A percentile compares a stretch with the other conserved stretches of the same genome.
These are phyloP conservation scores for Plantago major DNA, from an alignment of 257 asterid genomes.

Conservation along the genomic window DNA sequence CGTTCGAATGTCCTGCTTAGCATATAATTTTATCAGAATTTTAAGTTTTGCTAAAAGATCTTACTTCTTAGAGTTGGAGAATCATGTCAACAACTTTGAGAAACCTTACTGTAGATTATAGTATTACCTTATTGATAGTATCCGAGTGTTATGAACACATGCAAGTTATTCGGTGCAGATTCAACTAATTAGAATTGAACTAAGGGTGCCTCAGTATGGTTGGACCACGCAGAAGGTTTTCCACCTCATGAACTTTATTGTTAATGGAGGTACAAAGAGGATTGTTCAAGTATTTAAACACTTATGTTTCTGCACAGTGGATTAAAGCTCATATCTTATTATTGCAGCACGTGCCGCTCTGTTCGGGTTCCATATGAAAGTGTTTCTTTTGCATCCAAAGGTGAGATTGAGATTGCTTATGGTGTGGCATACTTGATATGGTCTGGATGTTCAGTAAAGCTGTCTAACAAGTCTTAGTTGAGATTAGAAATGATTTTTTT, in stretches of 20 bases:
- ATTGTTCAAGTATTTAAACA: constrained; percentile 9
- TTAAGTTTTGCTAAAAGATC: too few species aligned
- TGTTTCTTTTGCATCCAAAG: constrained; percentile 82
- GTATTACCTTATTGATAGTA: constrained; percentile 12
- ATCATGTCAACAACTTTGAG: too few species aligned
- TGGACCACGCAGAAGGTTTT: constrained; percentile 98
- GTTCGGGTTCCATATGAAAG: constrained; percentile 75
- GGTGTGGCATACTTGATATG: constrained; percentile 9
- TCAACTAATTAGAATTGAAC: constrained; percentile 81
- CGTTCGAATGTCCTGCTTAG: too few species aligned
- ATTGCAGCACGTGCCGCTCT: constrained; percentile 79
- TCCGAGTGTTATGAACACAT: constrained; percentile 10
- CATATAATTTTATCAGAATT: too few species aligned
- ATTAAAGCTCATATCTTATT: constrained; percentile 17
- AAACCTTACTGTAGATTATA: too few species aligned
- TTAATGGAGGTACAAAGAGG: constrained; percentile 77
- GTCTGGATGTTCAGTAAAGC: too few species aligned
- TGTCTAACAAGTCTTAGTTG: too few species aligned
- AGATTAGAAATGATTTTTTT: too few species aligned
- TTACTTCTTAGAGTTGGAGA: too few species aligned
- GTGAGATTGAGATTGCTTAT: constrained; percentile 25
- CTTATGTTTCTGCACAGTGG: constrained; percentile 10
- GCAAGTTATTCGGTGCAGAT: constrained; percentile 49
- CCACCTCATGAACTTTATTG: constrained; percentile 95
- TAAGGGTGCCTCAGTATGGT: constrained; percentile 93